A percentile compares a stretch with the other conserved stretches of the same genome.
Conservation (phyloP, 495 filamentous ascomycete species). For the Xylaria nigripes region DNA sequence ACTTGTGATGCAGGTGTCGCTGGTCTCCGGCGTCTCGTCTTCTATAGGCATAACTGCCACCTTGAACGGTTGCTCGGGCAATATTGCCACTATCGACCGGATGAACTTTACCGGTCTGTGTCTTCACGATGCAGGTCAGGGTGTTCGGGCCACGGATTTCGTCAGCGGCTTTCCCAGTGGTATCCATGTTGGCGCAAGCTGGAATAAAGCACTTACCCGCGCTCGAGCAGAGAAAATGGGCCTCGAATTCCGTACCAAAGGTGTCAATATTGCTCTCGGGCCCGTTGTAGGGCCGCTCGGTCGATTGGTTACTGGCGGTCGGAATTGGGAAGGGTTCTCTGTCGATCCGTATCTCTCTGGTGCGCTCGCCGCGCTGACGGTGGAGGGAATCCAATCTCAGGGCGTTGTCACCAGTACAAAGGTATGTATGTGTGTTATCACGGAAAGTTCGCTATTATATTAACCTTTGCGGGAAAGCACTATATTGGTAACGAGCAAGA, state of each 20-base stretch:
- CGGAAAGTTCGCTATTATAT: conserved; percentile 12
- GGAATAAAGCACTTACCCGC: conserved; percentile 36
- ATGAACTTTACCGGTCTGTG: conserved; percentile 45
- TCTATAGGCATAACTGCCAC: conserved; percentile 25
- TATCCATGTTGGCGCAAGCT: conserved; percentile 35
- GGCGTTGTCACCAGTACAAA: conserved; percentile 31
- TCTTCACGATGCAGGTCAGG: conserved; percentile 44
- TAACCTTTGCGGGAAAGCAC: conserved; percentile 38
- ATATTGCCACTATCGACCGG: conserved; percentile 30
- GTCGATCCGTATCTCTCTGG: conserved; percentile 28
- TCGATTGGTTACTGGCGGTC: conserved; percentile 30
- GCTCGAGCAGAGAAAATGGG: conserved; percentile 34
- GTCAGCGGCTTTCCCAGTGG: conserved; percentile 38
- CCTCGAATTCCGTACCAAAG: conserved; percentile 38
- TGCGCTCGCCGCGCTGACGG: conserved; percentile 19
- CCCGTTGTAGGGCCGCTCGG: conserved; percentile 44
- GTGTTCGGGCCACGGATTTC: conserved; percentile 40
- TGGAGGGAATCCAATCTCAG: conserved; percentile 31
- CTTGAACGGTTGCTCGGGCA: conserved; percentile 36
- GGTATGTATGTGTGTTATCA: conserved; percentile 13
- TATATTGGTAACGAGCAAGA: conserved; percentile 50
- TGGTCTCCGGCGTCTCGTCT: conserved; percentile 35
- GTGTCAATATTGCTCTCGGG: conserved; percentile 49
- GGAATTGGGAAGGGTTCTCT: conserved; percentile 38
- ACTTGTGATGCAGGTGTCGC: conserved; percentile 25